Conservation (phyloP, 2,329 filamentous ascomycete genomes). For the Microsporum canis region DNA sequence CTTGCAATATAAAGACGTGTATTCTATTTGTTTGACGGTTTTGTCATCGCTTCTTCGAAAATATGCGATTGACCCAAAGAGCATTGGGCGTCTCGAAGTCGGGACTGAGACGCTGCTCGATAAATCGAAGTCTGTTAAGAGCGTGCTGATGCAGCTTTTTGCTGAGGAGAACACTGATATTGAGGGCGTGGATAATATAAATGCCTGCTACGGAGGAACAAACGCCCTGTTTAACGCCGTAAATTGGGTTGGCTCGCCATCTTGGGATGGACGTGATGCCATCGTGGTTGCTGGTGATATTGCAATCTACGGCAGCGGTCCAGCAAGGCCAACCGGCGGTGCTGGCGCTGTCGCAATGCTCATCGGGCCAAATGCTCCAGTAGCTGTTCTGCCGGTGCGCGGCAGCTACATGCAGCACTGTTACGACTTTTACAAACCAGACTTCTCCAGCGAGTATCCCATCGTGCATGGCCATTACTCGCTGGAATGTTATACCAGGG, state of each 20-base stretch:
- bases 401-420: constrained; percentile 71
- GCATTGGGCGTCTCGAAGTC: constrained; percentile 64
- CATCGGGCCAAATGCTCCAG: constrained; percentile 59
- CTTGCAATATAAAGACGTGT: constrained; percentile 53
- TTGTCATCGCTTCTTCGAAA: constrained; percentile 68
- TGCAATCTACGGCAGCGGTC: constrained; percentile 67
- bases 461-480: constrained; percentile 71
- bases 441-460: constrained; percentile 70
- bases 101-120: constrained; percentile 70
- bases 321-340: constrained; percentile 64
- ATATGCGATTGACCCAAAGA: constrained; percentile 67
- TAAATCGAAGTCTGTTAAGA: constrained; percentile 77
- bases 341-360: constrained; percentile 64
- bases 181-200: constrained; percentile 66
- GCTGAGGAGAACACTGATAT: constrained; percentile 62
- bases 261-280: constrained; percentile 69
- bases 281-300: constrained; percentile 69
- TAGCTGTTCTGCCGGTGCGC: constrained; percentile 62
- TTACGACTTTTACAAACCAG: constrained; percentile 80
- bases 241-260: constrained; percentile 76
- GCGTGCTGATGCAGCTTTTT: constrained; percentile 70
- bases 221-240: constrained; percentile 66
- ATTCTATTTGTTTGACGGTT: constrained; percentile 70
- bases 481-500: constrained; percentile 61
- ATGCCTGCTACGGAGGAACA: constrained; percentile 72